Conservation (phyloP, 2,329 filamentous ascomycete species). For the Claviceps digitariae region DNA sequence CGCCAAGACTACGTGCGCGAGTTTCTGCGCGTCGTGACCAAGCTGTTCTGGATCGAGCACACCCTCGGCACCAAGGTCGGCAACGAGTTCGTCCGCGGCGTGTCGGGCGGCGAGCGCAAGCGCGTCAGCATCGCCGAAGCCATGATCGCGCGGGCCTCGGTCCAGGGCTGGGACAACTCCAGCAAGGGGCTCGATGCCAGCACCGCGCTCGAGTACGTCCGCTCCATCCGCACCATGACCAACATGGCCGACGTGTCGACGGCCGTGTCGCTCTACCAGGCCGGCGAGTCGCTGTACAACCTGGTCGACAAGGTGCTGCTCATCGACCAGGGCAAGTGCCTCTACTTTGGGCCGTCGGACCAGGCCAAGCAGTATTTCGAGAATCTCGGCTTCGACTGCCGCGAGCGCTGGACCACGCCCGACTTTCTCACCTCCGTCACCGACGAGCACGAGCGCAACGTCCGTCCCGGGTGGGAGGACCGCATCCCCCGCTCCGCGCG, state of each 20-base stretch:
- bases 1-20: conserved; percentile 40
- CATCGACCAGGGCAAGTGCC: conserved; percentile 58
- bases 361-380: conserved; percentile 56
- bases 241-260: conserved; percentile 60
- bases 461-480: conserved; percentile 51
- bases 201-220: conserved; percentile 60
- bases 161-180: conserved; percentile 63
- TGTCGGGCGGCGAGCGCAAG: conserved; percentile 55
- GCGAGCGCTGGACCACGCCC: conserved; percentile 54
- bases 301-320: conserved; percentile 65
- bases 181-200: conserved; percentile 60
- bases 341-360: conserved; percentile 54
- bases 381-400: conserved; percentile 59
- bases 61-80: conserved; percentile 57
- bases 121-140: conserved; percentile 63
- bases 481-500: conserved; percentile 55
- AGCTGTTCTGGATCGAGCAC: conserved; percentile 59
- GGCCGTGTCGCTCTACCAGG: conserved; percentile 58
- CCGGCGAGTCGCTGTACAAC: conserved; percentile 50
- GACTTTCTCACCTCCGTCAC: conserved; percentile 72
- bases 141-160: conserved; percentile 43
- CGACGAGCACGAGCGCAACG: conserved; percentile 56
- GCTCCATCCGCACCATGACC: conserved; percentile 49
- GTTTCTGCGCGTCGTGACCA: conserved; percentile 47
- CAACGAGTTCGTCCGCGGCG: conserved; percentile 49